These are phyloP conservation scores for Auxenochlorella protothecoides DNA, from an alignment of 139 green algal genomes.

Conservation along the genomic window DNA sequence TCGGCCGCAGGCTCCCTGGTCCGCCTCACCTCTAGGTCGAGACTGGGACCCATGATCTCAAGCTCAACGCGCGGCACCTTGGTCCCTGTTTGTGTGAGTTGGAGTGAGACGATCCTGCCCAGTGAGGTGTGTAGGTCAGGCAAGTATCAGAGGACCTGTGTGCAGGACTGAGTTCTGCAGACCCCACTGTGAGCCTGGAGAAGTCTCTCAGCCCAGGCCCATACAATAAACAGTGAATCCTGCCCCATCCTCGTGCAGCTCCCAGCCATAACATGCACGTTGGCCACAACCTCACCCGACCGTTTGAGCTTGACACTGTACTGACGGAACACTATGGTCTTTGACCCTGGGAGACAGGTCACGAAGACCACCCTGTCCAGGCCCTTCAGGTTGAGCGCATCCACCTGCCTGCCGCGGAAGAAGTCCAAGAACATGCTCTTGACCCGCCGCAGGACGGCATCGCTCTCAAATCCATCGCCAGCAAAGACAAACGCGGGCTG, in stretches of 20 bases:
- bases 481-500: conserved; percentile 79
- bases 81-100: conserved; percentile 3
- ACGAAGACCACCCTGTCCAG: conserved; percentile 67
- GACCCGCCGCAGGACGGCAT: conserved; percentile 43
- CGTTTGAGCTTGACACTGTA: conserved; percentile 70
- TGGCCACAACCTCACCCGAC: conserved; percentile 27
- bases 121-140: no score
- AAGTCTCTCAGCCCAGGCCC: no score
- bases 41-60: conserved; percentile 65
- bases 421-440: conserved; percentile 79
- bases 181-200: no score
- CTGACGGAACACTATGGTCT: conserved; percentile 56
- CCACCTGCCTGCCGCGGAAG: conserved; percentile 66
- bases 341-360: neutral
- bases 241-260: no score
- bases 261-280: no score
- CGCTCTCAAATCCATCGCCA: conserved; percentile 71
- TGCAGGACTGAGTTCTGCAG: no score
- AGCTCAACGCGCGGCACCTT: conserved; percentile 67
- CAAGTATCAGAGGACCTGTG: no score
- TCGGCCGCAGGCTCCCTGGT: conserved; percentile 42
- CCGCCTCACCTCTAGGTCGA: conserved; percentile 70
- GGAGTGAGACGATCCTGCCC: no score
- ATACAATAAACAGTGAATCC: no score
- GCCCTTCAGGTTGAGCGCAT: conserved; percentile 68